Conservation (phyloP, 257 asterid genomes). For the Knoxia roxburghii region DNA sequence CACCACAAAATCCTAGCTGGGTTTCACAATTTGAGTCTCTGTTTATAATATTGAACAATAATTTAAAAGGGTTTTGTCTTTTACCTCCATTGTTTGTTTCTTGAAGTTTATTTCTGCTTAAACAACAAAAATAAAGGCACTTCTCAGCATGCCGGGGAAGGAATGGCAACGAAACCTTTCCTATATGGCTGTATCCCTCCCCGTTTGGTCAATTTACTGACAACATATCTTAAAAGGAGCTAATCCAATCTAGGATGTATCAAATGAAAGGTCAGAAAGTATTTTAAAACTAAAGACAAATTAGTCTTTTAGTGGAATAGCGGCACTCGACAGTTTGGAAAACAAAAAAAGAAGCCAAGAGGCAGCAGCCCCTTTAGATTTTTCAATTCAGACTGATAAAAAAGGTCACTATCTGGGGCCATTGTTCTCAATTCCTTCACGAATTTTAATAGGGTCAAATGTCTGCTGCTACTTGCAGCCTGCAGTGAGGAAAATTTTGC, state of each 20-base stretch:
- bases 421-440: neutral
- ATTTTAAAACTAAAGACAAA: neutral
- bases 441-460: constrained; percentile 4
- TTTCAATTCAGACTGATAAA: neutral
- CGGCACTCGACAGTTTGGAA: neutral
- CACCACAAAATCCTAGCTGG: neutral
- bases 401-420: neutral
- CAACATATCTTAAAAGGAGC: neutral
- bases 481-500: constrained; percentile 1
- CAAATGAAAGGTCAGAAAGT: constrained; percentile 1
- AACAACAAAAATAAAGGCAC: neutral
- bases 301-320: neutral
- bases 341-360: neutral
- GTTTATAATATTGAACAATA: no score
- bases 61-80: neutral
- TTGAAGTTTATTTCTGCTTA: neutral
- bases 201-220: neutral
- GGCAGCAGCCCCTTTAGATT: neutral
- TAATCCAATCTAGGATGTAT: neutral
- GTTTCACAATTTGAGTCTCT: no score
- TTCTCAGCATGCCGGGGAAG: constrained; percentile 14
- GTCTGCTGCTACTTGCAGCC: neutral
- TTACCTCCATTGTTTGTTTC: neutral
- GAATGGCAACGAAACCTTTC: constrained; percentile 8
- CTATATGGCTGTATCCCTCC: neutral